Percentiles rank a stretch among this genome's conserved stretches.
These are phyloP conservation scores for Kwoniella pini DNA, from an alignment of 768 basidiomycete species.

Conservation along the genomic window DNA sequence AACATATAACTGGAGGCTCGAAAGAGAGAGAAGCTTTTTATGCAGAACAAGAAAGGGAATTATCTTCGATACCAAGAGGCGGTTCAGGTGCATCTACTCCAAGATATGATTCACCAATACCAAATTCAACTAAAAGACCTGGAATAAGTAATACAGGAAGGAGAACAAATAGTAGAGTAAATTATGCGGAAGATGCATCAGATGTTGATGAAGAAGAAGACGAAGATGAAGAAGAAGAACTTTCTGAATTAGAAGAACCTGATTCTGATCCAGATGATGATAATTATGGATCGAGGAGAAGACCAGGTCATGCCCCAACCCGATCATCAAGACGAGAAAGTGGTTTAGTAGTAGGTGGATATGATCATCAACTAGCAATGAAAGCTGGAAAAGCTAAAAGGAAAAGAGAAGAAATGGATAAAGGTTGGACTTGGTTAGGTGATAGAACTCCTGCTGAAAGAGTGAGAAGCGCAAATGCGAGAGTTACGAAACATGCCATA, in stretches of 20 bases:
- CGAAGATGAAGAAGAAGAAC: conserved; percentile 65
- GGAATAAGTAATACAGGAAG: conserved; percentile 14
- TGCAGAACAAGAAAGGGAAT: conserved; percentile 41
- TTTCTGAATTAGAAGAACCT: conserved; percentile 56
- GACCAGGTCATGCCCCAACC: conserved; percentile 57
- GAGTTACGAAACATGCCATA: conserved; percentile 66
- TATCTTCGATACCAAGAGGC: not conserved
- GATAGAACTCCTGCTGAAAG: conserved; percentile 77
- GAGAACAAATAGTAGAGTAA: conserved; percentile 36
- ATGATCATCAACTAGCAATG: conserved; percentile 72
- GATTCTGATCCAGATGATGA: conserved; percentile 8
- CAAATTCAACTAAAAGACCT: not conserved
- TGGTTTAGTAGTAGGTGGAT: conserved; percentile 64
- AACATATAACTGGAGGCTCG: conserved; percentile 58
- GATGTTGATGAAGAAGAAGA: conserved; percentile 67
- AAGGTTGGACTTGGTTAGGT: conserved; percentile 87
- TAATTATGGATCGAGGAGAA: conserved; percentile 3
- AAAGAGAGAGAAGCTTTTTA: conserved; percentile 37
- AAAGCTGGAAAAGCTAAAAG: conserved; percentile 60
- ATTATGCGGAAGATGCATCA: conserved; percentile 51
- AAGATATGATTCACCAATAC: conserved; percentile 36
- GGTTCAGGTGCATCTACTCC: conserved; percentile 37
- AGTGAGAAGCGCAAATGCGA: conserved; percentile 58
- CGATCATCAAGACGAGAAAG: conserved; percentile 17
- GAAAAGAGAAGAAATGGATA: conserved; percentile 52